Evolutionary conservation across 768 basidiomycete genomes (phyloP).

Genomic region (Inosperma sp.): DNA sequence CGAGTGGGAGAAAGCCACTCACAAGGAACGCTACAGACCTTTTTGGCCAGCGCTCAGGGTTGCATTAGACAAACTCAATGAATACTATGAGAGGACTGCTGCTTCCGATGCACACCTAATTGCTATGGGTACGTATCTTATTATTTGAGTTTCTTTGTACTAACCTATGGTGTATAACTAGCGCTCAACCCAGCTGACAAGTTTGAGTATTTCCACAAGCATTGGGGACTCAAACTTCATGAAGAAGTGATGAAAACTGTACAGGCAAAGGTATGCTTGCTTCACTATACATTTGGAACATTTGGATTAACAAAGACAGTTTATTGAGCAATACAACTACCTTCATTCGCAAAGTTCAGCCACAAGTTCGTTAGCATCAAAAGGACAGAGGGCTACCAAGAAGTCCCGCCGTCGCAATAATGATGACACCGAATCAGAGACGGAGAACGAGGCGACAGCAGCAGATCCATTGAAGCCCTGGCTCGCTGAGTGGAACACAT

Average conservation of each 20-base stretch:
- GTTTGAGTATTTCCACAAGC: constrained; percentile 8
- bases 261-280: constrained; percentile 7
- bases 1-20: constrained; percentile 17
- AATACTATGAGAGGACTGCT: constrained; percentile 25
- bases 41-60: constrained; percentile 19
- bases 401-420: background rate
- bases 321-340: background rate
- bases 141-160: background rate
- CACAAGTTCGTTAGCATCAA: background rate
- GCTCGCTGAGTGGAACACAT: constrained; percentile 1
- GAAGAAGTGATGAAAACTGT: constrained; percentile 1
- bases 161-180: background rate
- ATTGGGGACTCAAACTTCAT: constrained; percentile 6
- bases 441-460: background rate
- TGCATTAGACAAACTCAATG: constrained; percentile 19
- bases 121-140: constrained; percentile 17
- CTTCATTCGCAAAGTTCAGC: background rate
- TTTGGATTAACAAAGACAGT: background rate
- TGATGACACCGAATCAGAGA: constrained; percentile 3
- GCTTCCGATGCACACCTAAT: constrained; percentile 27
- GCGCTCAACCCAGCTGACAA: constrained; percentile 9
- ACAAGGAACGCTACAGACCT: constrained; percentile 13
- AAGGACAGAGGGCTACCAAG: too few relatives aligned
- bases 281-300: background rate
- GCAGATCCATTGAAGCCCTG: background rate